phyloP scores from a whole-genome alignment of 1,284 basidiomycete species.

The Leccinum griseonigrum region DNA sequence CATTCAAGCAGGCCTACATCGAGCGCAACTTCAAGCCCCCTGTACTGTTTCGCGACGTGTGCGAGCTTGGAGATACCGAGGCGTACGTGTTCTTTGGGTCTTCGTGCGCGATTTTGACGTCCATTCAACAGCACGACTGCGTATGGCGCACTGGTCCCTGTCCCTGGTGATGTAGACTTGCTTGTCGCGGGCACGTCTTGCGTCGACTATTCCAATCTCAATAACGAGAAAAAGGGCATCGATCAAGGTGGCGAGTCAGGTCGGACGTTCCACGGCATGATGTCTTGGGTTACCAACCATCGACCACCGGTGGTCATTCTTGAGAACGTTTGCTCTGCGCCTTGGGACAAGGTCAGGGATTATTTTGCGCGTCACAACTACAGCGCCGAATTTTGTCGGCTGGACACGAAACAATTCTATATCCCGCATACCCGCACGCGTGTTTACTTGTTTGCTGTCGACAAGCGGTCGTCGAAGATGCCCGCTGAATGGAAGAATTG shows the following conservation, averaged over 20 bases:
- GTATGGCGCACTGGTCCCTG: slow-evolving; percentile 82
- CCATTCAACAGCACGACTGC: slow-evolving; percentile 70
- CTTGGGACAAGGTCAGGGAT: slow-evolving; percentile 77
- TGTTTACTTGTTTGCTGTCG: slow-evolving; percentile 82
- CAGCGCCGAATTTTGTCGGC: slow-evolving; percentile 66
- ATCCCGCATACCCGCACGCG: slow-evolving; percentile 93
- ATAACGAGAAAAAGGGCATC: slow-evolving; percentile 90
- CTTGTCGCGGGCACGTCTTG: slow-evolving; percentile 93
- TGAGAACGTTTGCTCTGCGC: slow-evolving; percentile 92
- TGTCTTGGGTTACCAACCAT: slow-evolving; percentile 88
- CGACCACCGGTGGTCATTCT: slow-evolving; percentile 88
- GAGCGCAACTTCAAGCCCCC: slow-evolving; percentile 94
- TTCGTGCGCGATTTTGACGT: slow-evolving; percentile 12
- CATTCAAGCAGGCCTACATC: slow-evolving; percentile 98
- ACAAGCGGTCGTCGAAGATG: slow-evolving; percentile 54
- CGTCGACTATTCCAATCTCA: slow-evolving; percentile 94
- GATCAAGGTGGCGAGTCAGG: slow-evolving; percentile 88
- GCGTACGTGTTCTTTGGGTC: slow-evolving; percentile 47
- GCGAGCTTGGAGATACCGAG: slow-evolving; percentile 77
- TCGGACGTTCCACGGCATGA: slow-evolving; percentile 89
- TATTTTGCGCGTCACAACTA: slow-evolving; percentile 81
- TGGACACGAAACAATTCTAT: slow-evolving; percentile 94
- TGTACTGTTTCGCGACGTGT: slow-evolving; percentile 91
- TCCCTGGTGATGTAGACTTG: slow-evolving; percentile 90
- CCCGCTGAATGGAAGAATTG: slow-evolving; percentile 71